Evolutionary conservation across 2,329 filamentous ascomycete genomes (phyloP).

Genomic region (Aspergillus sp.): DNA sequence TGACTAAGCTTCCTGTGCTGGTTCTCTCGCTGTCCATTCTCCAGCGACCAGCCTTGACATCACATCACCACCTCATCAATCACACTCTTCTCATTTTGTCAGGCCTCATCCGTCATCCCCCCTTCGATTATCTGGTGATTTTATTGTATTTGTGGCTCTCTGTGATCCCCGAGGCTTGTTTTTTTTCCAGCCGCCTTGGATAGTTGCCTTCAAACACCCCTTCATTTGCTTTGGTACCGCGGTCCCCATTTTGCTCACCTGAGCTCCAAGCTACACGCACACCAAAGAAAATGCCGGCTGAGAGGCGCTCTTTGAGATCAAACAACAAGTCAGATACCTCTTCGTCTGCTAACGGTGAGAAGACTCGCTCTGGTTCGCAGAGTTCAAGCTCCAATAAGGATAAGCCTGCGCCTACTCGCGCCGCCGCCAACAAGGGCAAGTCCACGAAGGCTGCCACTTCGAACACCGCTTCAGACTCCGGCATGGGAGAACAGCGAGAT

Average conservation of each 20-base stretch:
- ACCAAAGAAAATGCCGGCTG: conserved; percentile 44
- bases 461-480: conserved; percentile 37
- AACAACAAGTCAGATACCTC: conserved; percentile 49
- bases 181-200: conserved; percentile 15
- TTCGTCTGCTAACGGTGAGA: conserved; percentile 49
- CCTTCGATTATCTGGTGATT: conserved; percentile 20
- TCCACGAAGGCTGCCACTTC: conserved; percentile 36
- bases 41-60: conserved; percentile 36
- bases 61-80: conserved; percentile 36
- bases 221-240: conserved; percentile 29
- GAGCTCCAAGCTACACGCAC: conserved; percentile 30
- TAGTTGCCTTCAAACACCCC: conserved; percentile 22
- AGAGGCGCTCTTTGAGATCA: conserved; percentile 48
- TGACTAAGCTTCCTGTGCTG: conserved; percentile 37
- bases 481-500: conserved; percentile 70
- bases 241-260: conserved; percentile 29
- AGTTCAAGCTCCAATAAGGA: conserved; percentile 46
- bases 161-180: conserved; percentile 11
- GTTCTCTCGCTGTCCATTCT: conserved; percentile 31
- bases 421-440: conserved; percentile 43
- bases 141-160: conserved; percentile 12
- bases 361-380: conserved; percentile 44
- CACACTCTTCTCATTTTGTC: conserved; percentile 13
- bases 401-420: conserved; percentile 44
- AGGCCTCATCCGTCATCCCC: conserved; percentile 20